Evolutionary conservation across 768 basidiomycete genomes (phyloP).

Genomic region (Pisolithus albus): DNA sequence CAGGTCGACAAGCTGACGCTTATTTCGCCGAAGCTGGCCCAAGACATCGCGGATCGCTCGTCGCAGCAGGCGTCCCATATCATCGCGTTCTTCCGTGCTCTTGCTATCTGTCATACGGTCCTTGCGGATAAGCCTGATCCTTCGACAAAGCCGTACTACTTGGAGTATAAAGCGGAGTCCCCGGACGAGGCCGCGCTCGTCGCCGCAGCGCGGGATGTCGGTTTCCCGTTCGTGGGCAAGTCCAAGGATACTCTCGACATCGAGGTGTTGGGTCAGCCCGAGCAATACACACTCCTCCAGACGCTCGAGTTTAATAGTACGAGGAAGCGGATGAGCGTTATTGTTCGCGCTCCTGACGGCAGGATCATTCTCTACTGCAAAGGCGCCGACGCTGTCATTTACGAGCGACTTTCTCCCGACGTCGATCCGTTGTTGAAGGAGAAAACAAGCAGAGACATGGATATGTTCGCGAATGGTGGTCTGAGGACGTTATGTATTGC

Average conservation of each 20-base stretch:
- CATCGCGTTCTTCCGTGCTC: constrained; percentile 85
- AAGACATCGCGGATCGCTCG: constrained; percentile 60
- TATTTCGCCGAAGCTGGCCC: constrained; percentile 78
- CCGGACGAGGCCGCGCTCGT: constrained; percentile 96
- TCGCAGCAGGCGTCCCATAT: constrained; percentile 59
- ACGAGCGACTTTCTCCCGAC: constrained; percentile 70
- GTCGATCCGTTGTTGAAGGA: constrained; percentile 72
- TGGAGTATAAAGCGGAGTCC: constrained; percentile 94
- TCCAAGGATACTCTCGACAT: constrained; percentile 75
- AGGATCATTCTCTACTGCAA: constrained; percentile 84
- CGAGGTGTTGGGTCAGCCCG: constrained; percentile 84
- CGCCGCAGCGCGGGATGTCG: constrained; percentile 83
- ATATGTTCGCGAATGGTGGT: constrained; percentile 88
- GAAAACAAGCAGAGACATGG: constrained; percentile 81
- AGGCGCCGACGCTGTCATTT: constrained; percentile 96
- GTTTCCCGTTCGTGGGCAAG: constrained; percentile 83
- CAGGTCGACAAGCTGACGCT: constrained; percentile 80
- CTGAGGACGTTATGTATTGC: constrained; percentile 88
- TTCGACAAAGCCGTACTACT: constrained; percentile 46
- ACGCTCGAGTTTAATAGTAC: constrained; percentile 92
- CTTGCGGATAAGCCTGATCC: constrained; percentile 72
- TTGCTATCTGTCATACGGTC: constrained; percentile 92
- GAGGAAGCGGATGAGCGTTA: constrained; percentile 91
- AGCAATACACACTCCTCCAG: constrained; percentile 73
- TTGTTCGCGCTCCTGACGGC: constrained; percentile 82